Conservation (phyloP, 2,329 filamentous ascomycete genomes). For the Alternaria tenuissima region DNA sequence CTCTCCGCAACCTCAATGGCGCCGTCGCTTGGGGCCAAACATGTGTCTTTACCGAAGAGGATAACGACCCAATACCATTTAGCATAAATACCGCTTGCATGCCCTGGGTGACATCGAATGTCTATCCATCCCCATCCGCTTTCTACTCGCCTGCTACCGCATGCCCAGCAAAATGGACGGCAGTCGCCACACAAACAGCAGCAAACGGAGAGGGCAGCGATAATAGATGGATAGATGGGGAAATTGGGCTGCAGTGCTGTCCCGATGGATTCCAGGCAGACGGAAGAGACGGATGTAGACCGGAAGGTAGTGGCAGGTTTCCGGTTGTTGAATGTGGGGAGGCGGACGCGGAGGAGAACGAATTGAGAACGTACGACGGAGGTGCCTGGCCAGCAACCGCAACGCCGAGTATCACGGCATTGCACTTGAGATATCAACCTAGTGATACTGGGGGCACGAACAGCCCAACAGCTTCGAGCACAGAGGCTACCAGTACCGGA, state of each 20-base stretch:
- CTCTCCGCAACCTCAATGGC: conserved; percentile 23
- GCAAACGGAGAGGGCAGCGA: conserved; percentile 8
- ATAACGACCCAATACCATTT: conserved; percentile 76
- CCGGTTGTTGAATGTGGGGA: conserved; percentile 30
- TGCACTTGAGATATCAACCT: conserved; percentile 27
- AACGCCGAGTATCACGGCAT: conserved; percentile 20
- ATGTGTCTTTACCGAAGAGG: conserved; percentile 79
- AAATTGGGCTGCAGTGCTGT: conserved; percentile 35
- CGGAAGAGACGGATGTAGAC: conserved; percentile 21
- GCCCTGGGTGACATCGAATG: conserved; percentile 30
- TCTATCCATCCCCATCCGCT: conserved; percentile 14
- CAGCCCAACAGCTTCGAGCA: background rate
- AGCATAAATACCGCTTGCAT: conserved; percentile 68
- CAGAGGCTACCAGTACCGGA: background rate
- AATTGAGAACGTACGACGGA: conserved; percentile 18
- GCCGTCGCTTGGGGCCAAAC: conserved; percentile 76
- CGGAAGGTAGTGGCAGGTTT: conserved; percentile 17
- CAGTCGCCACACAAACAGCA: conserved; percentile 30
- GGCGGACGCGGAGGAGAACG: conserved; percentile 34
- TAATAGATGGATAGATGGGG: conserved; percentile 27
- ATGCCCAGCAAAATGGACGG: conserved; percentile 30
- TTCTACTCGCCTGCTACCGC: conserved; percentile 38
- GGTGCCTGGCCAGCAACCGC: conserved; percentile 21
- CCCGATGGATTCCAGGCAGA: conserved; percentile 30
- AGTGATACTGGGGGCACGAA: conserved; percentile 17